These are phyloP conservation scores for Persicaria maculosa DNA, from an alignment of 148 eudicot genomes.

Conservation along the genomic window DNA sequence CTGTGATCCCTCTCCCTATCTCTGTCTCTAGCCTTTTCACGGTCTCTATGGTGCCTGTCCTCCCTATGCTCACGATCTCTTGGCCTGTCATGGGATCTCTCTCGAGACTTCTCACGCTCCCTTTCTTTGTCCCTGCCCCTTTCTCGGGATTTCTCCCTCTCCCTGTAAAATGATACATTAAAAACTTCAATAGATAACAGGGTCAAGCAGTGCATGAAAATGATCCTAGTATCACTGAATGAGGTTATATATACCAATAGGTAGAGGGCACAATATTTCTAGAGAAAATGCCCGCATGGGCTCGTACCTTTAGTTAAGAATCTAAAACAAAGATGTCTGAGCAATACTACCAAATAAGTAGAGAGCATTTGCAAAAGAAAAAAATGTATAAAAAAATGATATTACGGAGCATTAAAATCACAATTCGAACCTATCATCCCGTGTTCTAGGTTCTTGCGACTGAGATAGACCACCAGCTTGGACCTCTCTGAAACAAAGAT, in stretches of 20 bases:
- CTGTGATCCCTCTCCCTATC: conserved; percentile 32
- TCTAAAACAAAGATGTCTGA: no score
- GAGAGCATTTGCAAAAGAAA: no score
- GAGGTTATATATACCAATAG: no score
- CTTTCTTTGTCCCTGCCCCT: conserved; percentile 62
- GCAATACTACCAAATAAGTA: no score
- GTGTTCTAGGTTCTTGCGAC: conserved; percentile 80
- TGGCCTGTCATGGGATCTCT: conserved; percentile 74
- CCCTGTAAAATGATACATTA: conserved; percentile 28
- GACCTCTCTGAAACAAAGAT: conserved; percentile 41
- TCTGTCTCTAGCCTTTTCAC: conserved; percentile 66
- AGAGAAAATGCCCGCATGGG: no score
- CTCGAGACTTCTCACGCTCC: conserved; percentile 72
- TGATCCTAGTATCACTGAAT: background rate
- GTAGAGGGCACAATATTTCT: no score
- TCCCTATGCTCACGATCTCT: conserved; percentile 88
- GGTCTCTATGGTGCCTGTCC: conserved; percentile 88
- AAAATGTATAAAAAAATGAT: background rate
- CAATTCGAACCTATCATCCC: conserved; percentile 54
- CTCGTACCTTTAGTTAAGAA: no score
- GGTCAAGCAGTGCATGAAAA: background rate
- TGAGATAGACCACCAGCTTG: conserved; percentile 65
- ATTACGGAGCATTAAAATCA: conserved; percentile 22
- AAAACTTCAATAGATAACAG: background rate
- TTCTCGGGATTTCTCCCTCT: conserved; percentile 94